A percentile compares a stretch with the other conserved stretches of the same genome.
phyloP scores from a whole-genome alignment of 345 rosid species.

The Ceriops decandra region DNA sequence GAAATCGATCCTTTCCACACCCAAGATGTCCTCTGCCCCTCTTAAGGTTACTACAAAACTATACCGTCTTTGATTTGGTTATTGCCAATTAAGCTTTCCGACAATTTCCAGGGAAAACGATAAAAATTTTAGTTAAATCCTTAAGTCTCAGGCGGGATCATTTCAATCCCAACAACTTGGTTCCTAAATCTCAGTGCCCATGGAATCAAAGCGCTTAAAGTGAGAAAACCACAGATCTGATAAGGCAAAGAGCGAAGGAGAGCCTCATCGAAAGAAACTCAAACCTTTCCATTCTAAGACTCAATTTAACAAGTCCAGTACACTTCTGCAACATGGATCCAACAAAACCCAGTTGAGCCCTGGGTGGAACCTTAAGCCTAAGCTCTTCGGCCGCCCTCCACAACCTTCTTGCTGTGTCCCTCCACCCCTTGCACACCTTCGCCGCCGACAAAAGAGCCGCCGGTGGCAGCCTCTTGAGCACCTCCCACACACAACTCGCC shows the following conservation, averaged over 20 bases:
- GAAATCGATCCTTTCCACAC: too few species aligned
- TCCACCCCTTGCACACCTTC: constrained; percentile 87
- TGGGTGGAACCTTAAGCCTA: constrained; percentile 65
- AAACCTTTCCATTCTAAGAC: constrained; percentile 83
- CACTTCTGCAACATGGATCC: constrained; percentile 90
- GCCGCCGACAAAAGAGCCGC: constrained; percentile 66
- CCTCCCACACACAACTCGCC: constrained; percentile 67
- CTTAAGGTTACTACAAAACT: too few species aligned
- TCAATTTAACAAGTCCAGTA: constrained; percentile 64
- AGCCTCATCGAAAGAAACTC: constrained; percentile 21
- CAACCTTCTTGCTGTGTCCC: constrained; percentile 63
- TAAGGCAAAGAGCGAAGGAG: constrained; percentile 4
- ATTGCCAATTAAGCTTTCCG: too few species aligned
- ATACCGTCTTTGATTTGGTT: too few species aligned
- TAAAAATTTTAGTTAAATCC: background rate
- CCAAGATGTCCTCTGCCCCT: too few species aligned
- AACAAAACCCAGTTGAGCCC: constrained; percentile 66
- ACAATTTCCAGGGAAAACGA: too few species aligned
- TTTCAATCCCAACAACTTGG: background rate
- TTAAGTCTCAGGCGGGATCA: background rate
- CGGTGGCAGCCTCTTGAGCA: constrained; percentile 75
- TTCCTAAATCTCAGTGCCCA: background rate
- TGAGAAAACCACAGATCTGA: constrained; percentile 40
- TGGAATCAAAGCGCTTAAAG: constrained; percentile 2
- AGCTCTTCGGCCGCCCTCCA: constrained; percentile 96